Evolutionary conservation across 352 stramenopile genomes (phyloP).

Genomic region (Globisporangium alternatum): DNA sequence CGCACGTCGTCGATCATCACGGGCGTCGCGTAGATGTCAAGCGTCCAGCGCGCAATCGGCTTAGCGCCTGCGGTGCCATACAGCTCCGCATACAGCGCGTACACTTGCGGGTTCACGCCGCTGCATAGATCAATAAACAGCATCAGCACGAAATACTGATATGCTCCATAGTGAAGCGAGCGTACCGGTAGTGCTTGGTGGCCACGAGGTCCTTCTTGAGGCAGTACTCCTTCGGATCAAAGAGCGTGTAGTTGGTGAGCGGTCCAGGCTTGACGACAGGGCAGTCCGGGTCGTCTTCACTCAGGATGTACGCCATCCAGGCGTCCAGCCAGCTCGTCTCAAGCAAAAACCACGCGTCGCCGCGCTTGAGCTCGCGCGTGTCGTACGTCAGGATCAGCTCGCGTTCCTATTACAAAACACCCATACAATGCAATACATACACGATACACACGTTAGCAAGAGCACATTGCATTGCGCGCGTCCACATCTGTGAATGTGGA

Average conservation of each 20-base stretch:
- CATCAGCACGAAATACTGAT: background rate
- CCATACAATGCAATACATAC: background rate
- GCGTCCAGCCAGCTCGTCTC: conserved; percentile 76
- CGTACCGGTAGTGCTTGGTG: conserved; percentile 69
- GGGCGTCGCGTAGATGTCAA: conserved; percentile 77
- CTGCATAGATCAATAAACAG: conserved; percentile 11
- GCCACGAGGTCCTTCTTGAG: conserved; percentile 52
- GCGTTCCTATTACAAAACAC: conserved; percentile 34
- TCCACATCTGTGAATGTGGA: background rate
- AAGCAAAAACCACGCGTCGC: conserved; percentile 78
- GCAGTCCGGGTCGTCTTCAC: conserved; percentile 53
- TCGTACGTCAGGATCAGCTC: conserved; percentile 70
- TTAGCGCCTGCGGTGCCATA: conserved; percentile 67
- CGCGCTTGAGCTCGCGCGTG: conserved; percentile 53
- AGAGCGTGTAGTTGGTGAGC: conserved; percentile 71
- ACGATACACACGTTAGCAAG: background rate
- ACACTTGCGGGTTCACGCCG: conserved; percentile 77
- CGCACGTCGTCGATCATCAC: conserved; percentile 75
- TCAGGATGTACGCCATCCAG: conserved; percentile 79
- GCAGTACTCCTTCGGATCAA: conserved; percentile 66
- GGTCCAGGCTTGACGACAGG: conserved; percentile 48
- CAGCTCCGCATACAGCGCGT: conserved; percentile 69
- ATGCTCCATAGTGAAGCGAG: background rate
- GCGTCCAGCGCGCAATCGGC: conserved; percentile 66
- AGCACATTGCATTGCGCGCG: background rate